phyloP scores from a whole-genome alignment of 768 basidiomycete species.

The Suillus subalutaceus region DNA sequence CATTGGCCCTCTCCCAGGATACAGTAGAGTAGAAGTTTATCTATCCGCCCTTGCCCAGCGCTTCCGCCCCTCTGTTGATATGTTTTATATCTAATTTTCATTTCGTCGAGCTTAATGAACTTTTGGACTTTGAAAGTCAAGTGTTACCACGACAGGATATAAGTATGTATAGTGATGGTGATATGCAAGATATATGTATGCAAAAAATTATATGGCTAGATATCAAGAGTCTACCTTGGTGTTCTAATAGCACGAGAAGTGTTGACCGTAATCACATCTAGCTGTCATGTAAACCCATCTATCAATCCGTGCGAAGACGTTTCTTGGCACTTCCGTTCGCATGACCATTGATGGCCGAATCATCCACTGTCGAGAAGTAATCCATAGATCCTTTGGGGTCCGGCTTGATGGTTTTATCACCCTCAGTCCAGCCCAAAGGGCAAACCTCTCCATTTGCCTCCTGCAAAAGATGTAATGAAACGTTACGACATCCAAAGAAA shows the following conservation, averaged over 20 bases:
- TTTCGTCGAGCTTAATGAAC: not conserved
- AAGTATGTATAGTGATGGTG: not conserved
- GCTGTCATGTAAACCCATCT: not conserved
- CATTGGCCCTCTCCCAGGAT: not conserved
- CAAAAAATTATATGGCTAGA: not conserved
- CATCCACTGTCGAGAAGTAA: constrained; percentile 55
- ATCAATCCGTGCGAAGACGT: constrained; percentile 57
- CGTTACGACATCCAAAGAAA: not conserved
- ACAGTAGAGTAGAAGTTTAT: not conserved
- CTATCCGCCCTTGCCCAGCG: not conserved
- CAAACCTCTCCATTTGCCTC: constrained; percentile 92
- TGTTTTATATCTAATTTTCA: not conserved
- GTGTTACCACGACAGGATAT: not conserved
- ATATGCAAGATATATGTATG: not conserved
- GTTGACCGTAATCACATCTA: not conserved
- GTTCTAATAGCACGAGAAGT: not conserved
- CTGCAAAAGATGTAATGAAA: constrained; percentile 37
- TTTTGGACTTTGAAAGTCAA: not conserved
- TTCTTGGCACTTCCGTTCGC: constrained; percentile 54
- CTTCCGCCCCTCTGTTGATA: not conserved
- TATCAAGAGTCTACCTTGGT: not conserved
- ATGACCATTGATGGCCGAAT: constrained; percentile 31
- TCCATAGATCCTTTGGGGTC: constrained; percentile 74
- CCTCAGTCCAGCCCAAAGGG: constrained; percentile 88
- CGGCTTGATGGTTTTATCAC: constrained; percentile 80